phyloP scores from a whole-genome alignment of 495 filamentous ascomycete genomes.

The Lasiosphaeris hirsuta region DNA sequence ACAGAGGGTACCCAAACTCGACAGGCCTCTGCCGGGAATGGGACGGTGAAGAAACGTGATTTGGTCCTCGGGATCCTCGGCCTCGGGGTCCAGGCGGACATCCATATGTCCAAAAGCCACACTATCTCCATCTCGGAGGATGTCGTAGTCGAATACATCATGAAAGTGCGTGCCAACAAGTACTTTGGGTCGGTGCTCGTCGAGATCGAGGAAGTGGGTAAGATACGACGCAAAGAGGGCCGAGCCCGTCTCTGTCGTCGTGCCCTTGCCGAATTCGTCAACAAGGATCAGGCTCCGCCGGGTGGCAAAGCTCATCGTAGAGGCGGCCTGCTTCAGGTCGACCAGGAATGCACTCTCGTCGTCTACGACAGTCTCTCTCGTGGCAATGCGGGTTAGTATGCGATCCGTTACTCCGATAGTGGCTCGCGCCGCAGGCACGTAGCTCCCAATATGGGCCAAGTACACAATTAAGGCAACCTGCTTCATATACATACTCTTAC shows the following conservation, averaged over 20 bases:
- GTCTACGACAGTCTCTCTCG: constrained; percentile 78
- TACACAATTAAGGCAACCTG: constrained; percentile 93
- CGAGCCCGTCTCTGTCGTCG: constrained; percentile 75
- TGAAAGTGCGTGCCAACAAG: constrained; percentile 91
- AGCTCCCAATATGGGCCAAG: constrained; percentile 89
- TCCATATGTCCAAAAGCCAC: constrained; percentile 84
- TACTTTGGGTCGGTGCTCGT: constrained; percentile 69
- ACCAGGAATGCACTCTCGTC: constrained; percentile 92
- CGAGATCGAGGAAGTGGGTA: constrained; percentile 64
- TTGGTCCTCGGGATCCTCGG: constrained; percentile 61
- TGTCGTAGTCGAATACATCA: constrained; percentile 79
- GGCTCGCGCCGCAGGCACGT: constrained; percentile 77
- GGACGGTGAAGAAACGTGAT: constrained; percentile 87
- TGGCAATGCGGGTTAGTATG: constrained; percentile 84
- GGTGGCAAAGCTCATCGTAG: constrained; percentile 75
- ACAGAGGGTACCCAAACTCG: constrained; percentile 82
- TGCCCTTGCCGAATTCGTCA: constrained; percentile 97
- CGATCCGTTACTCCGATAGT: constrained; percentile 87
- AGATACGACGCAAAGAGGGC: constrained; percentile 83
- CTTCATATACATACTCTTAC: constrained; percentile 95
- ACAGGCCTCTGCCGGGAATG: constrained; percentile 63
- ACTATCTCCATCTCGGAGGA: constrained; percentile 55
- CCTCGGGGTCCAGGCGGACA: constrained; percentile 63
- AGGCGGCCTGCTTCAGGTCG: constrained; percentile 83
- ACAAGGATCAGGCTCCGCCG: constrained; percentile 75